Evolutionary conservation across 352 stramenopile genomes (phyloP), one percentile per base, ranked within the genome.

Genomic region (Phytophthora pisi): DNA sequence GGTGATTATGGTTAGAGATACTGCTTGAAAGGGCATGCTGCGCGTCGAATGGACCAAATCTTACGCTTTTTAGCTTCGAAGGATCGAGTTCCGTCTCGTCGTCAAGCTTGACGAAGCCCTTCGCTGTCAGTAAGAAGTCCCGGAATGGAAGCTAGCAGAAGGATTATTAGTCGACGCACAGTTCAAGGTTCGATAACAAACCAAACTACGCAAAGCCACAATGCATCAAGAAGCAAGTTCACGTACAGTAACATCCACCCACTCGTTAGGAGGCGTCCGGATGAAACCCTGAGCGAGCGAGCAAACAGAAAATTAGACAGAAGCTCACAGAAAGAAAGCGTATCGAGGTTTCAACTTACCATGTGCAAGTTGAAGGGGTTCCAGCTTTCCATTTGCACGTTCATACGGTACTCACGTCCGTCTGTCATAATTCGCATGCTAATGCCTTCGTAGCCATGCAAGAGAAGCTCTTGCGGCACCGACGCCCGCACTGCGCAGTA

Each of bases 341-440:
- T 11, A 30, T 34, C 11, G 3, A n/a, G 7, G 8, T 28, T 28
- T 38, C 30, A 16, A n/a, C 75, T 38, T 61, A 93, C 84, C 83
- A 96, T 94, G 74, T 93, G 90, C 67, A 96, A 68, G 56, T 96
- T 92, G 36, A 94, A 84, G 8, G 88, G 88, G 62, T 96, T 96
- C 88, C 88, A 96, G 18, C 88, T 84, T 52, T 93, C 84, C 75
- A 92, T 90, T 71, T 96, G 88, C 40, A 84, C 75, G 52, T 96
- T 96, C 75, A 96, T 73, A 56, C 88, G 86, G 56, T 93, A 95
- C 74, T 92, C 81, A 51, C 88, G 84, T 11, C 88, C 88, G 46
- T 96, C 88, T 8, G 88, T 94, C 84, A 92, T 96, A 64, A 96
- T 71, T 46, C 86, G 88, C 88, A 96, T 94, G 4, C 77, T 78